Percentiles rank a stretch among this genome's conserved stretches.
Conservation (phyloP, 78 protist genomes). For the Chrysochromulina parva region DNA sequence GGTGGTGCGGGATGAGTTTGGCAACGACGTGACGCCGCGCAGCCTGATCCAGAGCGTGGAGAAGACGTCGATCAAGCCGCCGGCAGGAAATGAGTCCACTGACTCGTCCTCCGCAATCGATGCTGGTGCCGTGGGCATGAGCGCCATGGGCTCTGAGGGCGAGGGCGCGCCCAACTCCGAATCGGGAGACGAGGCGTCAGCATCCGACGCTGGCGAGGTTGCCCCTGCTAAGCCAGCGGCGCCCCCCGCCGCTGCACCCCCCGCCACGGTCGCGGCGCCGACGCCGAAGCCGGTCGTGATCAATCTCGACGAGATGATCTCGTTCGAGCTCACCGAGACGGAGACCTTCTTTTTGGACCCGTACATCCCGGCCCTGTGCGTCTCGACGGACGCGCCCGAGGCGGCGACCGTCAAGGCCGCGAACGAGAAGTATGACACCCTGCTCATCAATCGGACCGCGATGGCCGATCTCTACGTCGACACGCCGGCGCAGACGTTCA, state of each 20-base stretch:
- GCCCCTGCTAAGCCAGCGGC: background rate
- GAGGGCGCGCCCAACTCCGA: background rate
- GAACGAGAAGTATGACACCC: background rate
- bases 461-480: conserved; percentile 10
- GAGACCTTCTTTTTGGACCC: conserved; percentile 14
- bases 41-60: background rate
- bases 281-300: background rate
- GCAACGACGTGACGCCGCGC: conserved; percentile 18
- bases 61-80: background rate
- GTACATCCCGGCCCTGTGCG: background rate
- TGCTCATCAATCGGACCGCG: background rate
- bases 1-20: background rate
- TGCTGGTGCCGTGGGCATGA: background rate
- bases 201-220: background rate
- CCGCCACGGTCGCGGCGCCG: background rate
- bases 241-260: background rate
- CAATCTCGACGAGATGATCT: background rate
- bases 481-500: conserved; percentile 50
- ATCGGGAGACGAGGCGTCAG: background rate
- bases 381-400: background rate
- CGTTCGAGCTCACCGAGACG: conserved; percentile 19
- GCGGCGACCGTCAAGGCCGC: background rate
- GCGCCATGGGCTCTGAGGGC: background rate
- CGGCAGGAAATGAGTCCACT: background rate
- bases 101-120: background rate